A percentile compares a stretch with the other conserved stretches of the same genome.
phyloP scores from a whole-genome alignment of 768 basidiomycete species.

The Trametes elegans region DNA sequence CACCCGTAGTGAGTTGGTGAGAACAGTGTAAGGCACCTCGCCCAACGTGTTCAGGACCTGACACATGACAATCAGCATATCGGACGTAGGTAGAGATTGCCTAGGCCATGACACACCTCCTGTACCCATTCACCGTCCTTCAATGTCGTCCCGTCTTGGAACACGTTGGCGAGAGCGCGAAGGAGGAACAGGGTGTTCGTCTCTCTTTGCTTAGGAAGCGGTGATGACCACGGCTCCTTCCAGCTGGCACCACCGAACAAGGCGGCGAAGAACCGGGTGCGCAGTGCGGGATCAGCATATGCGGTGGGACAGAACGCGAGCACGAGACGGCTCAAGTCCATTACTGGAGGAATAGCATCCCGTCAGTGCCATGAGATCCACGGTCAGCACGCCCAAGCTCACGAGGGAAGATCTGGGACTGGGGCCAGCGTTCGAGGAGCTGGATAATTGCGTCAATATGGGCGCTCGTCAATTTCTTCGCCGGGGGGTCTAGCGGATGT shows the following conservation, averaged over 20 bases:
- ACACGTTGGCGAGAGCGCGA: slow-evolving; percentile 76
- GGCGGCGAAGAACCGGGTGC: slow-evolving; percentile 53
- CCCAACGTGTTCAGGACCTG: slow-evolving; percentile 58
- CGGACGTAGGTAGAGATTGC: neutral
- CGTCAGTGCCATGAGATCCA: neutral
- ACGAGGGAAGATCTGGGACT: slow-evolving; percentile 72
- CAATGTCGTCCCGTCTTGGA: slow-evolving; percentile 52
- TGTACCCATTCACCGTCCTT: slow-evolving; percentile 49
- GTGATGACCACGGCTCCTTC: slow-evolving; percentile 50
- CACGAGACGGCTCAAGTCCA: slow-evolving; percentile 82
- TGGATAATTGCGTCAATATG: slow-evolving; percentile 64
- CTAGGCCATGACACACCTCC: slow-evolving; percentile 36
- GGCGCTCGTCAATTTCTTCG: slow-evolving; percentile 36
- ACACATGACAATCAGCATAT: neutral
- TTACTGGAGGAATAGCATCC: slow-evolving; percentile 48
- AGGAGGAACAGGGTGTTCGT: slow-evolving; percentile 82
- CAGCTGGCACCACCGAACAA: slow-evolving; percentile 72
- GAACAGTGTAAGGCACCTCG: slow-evolving; percentile 47
- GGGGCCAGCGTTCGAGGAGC: slow-evolving; percentile 74
- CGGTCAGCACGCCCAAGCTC: slow-evolving; percentile 13
- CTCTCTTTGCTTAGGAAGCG: slow-evolving; percentile 69
- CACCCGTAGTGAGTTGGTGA: slow-evolving; percentile 71
- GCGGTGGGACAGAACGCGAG: slow-evolving; percentile 59
- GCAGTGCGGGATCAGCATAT: slow-evolving; percentile 42
- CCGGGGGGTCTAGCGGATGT: slow-evolving; percentile 30